Conservation (phyloP, 2,329 filamentous ascomycete genomes). For the Colletotrichum sp. region DNA sequence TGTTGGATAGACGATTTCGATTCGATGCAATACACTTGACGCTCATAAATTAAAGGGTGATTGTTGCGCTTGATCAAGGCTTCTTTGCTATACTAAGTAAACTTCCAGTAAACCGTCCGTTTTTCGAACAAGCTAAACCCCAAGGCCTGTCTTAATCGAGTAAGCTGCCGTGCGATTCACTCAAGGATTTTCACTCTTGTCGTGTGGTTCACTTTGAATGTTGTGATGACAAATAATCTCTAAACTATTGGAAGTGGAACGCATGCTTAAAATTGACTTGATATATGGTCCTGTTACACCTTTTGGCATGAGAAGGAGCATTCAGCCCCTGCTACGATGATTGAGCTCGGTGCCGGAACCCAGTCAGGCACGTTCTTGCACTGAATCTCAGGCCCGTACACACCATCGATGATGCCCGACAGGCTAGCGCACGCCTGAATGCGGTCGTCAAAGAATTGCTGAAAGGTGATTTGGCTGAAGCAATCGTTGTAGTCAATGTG, state of each 20-base stretch:
- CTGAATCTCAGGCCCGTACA: neutral
- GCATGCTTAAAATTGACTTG: neutral
- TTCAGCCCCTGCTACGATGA: neutral
- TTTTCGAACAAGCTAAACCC: neutral
- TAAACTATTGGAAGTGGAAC: accelerated
- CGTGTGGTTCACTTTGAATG: neutral
- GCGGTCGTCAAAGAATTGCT: neutral
- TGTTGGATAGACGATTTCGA: neutral
- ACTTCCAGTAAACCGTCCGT: neutral
- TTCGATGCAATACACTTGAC: neutral
- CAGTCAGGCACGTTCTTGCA: neutral
- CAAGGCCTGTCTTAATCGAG: neutral
- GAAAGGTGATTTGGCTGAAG: neutral
- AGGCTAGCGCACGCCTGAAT: neutral
- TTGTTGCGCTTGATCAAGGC: neutral
- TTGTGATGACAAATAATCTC: accelerated
- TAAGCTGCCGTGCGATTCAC: neutral
- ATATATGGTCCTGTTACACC: neutral
- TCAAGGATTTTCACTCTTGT: neutral
- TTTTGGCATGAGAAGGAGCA: neutral
- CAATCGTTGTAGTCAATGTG: neutral
- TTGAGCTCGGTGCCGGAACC: neutral
- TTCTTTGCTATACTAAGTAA: accelerated
- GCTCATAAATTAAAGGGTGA: neutral
- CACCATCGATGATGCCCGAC: neutral